Evolutionary conservation across 805 yeast species (phyloP), one percentile per base, ranked within the genome.

Genomic region (Starmerella vaccinii): DNA sequence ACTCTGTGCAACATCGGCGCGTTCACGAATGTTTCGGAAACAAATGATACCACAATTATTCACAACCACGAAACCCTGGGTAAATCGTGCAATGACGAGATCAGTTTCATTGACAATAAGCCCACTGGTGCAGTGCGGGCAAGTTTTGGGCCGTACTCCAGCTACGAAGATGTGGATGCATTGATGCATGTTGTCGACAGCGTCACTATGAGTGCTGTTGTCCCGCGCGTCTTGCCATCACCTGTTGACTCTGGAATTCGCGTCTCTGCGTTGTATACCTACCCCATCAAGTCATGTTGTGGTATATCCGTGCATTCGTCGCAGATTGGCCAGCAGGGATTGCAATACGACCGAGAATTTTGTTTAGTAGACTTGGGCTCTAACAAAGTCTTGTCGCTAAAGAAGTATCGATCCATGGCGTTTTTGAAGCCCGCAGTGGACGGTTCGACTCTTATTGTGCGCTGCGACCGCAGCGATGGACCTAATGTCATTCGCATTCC

Each of bases 1-100:
- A 68, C 74, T 0, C 56, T 71, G 15, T 73, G 76, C 55, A 73
- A 72, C 48, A 62, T 66, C 16, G 76, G 76, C 2, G 71, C 70
- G 1, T 63, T 68, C 15, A 55, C 62, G 9, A 50, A 57, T n/a
- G 63, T 59, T 49, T 39, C 67, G 1, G 58, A 60, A 1, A 47
- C 65, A 7, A 55, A 59, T 10, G 63, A 63, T 21, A 59, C 59
- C 16, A 63, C 64, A n/a, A 63, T 71, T 24, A 50, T 56, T 5
- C 32, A 46, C 5, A 67, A 66, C 48, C 62, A 64, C 46, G n/a
- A 43, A 0, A 10, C 10, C 0, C 44, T 51, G 13, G 76, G 76
- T 1, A 74, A 70, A 48, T 64, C 59, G 27, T 73, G 76, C 60
- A 75, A 74, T 18, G 76, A 73, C 51, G 56, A 58, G 7, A 63